Evolutionary conservation across 331 rosid genomes (phyloP), one percentile per base, ranked within the genome.

Genomic region (Quercus tomentella): DNA sequence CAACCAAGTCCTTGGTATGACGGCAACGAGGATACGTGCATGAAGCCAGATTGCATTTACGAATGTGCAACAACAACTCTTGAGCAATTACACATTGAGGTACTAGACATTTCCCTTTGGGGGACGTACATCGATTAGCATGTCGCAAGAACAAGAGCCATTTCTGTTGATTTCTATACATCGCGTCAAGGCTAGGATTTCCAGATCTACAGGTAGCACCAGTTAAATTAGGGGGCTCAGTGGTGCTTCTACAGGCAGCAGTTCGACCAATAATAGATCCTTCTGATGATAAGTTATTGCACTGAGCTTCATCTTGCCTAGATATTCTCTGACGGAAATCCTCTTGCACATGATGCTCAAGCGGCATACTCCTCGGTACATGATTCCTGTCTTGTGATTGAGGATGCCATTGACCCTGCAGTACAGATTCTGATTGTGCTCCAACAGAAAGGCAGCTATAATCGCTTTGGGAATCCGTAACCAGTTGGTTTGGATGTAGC

Each of bases 71-170:
- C 83, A 91, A 90, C 86, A 96, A 82, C 73, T 87, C 87, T 74
- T 90, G 97, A 35, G 87, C 94, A 82, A 14, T 80, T 35, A 83
- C 25, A 86, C 98, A 96, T 75, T 55, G 55, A 76, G 51, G 85
- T 81, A 88, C 94, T 26, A 41, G 89, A 86, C 98, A 96, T 86
- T 79, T 85, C 56, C 99, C 98, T 89, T 96, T 90, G 15, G 93
- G 94, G 63, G 92, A 92, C 45, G 81, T 37, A 80, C 98, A 96
- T 7, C 87, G 82, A 33, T 94, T 90, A 11, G 99, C 99, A 86
- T 96, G 99, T 67, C 87, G 83, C 72, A 96, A 78, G 86, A 96
- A 96, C 81, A 96, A 79, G 85, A 96, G 97, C 98, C 99, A 96
- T 79, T 84, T 90, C 77, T 86, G 98, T 79, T 96, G 98, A 84